Conservation (phyloP, 106 monocot species). For the Dactylorhiza incarnata region DNA sequence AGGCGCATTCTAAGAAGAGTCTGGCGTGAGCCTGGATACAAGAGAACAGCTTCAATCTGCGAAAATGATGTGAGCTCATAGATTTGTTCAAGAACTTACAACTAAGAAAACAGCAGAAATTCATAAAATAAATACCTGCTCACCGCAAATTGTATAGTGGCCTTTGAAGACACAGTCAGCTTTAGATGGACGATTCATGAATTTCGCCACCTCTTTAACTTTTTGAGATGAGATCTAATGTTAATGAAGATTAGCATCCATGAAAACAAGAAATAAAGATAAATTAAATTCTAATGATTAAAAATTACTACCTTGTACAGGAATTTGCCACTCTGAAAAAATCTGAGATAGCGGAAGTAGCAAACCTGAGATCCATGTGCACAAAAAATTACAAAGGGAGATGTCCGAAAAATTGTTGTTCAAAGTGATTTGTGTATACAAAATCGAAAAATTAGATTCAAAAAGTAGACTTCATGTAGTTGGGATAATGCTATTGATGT, state of each 20-base stretch:
- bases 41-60: slow-evolving; percentile 60
- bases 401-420: neutral
- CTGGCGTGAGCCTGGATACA: slow-evolving; percentile 56
- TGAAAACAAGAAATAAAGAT: neutral
- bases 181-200: slow-evolving; percentile 74
- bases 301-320: slow-evolving; percentile 67
- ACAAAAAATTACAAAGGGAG: slow-evolving; percentile 6
- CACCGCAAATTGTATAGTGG: slow-evolving; percentile 44
- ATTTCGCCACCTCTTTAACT: slow-evolving; percentile 76
- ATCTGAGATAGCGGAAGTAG: slow-evolving; percentile 86
- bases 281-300: neutral
- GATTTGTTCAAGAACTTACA: neutral
- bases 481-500: no score
- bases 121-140: slow-evolving; percentile 31
- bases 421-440: neutral
- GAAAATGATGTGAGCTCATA: neutral
- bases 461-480: no score
- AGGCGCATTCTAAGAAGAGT: slow-evolving; percentile 76
- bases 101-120: neutral
- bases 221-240: slow-evolving; percentile 77
- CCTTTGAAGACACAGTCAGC: slow-evolving; percentile 72
- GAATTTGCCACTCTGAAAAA: slow-evolving; percentile 80
- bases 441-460: neutral
- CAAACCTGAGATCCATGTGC: slow-evolving; percentile 46
- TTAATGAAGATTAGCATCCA: neutral